phyloP scores from a whole-genome alignment of 805 yeast genomes.

The Pichia rugopelliculosa region DNA sequence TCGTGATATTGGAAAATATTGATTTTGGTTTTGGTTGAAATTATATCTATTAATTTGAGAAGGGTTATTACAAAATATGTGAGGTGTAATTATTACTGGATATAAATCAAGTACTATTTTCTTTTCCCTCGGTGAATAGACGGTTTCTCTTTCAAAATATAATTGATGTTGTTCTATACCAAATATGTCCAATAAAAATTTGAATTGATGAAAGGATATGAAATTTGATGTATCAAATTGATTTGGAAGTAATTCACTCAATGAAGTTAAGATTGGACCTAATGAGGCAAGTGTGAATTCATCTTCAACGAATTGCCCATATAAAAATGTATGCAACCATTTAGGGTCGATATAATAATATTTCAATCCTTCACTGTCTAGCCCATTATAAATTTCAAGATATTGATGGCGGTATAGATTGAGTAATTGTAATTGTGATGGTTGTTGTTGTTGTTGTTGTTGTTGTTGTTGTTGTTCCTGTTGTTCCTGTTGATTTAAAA shows the following conservation, averaged over 20 bases:
- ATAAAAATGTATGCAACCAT: conserved; percentile 37
- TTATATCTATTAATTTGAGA: conserved; percentile 24
- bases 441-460: background rate
- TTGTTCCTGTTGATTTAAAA: background rate
- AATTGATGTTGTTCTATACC: conserved; percentile 36
- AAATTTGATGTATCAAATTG: conserved; percentile 12
- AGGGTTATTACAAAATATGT: conserved; percentile 17
- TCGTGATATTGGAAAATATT: conserved; percentile 24
- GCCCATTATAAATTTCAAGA: conserved; percentile 11
- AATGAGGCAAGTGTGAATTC: conserved; percentile 27
- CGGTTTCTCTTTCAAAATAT: conserved; percentile 32
- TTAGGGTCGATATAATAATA: conserved; percentile 41
- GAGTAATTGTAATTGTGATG: conserved; percentile 11
- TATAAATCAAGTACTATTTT: conserved; percentile 19
- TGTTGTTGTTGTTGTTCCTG: background rate
- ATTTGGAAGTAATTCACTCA: conserved; percentile 29
- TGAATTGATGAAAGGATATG: conserved; percentile 40
- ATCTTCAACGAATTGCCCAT: conserved; percentile 24
- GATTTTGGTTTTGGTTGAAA: conserved; percentile 23
- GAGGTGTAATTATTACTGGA: conserved; percentile 24
- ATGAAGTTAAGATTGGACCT: conserved; percentile 43
- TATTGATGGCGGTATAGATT: conserved; percentile 15
- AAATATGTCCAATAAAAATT: conserved; percentile 44
- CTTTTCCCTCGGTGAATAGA: conserved; percentile 21
- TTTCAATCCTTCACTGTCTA: conserved; percentile 37